Evolutionary conservation across 2,329 filamentous ascomycete species (phyloP).

Genomic region (Fusarium vanettenii): DNA sequence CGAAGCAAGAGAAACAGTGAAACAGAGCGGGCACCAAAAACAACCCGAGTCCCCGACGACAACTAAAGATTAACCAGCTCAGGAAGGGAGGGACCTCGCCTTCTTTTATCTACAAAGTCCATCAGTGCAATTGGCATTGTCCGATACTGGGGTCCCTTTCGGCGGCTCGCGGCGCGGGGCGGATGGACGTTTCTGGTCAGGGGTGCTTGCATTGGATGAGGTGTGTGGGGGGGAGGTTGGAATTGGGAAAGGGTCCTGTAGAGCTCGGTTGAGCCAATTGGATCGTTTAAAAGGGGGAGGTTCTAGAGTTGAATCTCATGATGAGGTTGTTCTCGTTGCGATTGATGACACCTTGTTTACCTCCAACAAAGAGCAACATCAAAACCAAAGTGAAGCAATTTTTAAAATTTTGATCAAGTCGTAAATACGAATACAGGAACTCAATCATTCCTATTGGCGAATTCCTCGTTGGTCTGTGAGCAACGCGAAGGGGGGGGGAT

Average conservation of each 20-base stretch:
- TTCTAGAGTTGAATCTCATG: slow-evolving; percentile 20
- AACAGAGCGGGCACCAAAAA: not conserved
- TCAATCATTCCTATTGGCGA: slow-evolving; percentile 8
- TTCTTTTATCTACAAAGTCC: slow-evolving; percentile 31
- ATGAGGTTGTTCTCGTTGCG: slow-evolving; percentile 21
- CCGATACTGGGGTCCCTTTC: slow-evolving; percentile 28
- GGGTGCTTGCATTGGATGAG: slow-evolving; percentile 8
- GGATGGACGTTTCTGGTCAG: slow-evolving; percentile 23
- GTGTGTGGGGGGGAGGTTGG: slow-evolving; percentile 9
- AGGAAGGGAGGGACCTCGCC: not conserved
- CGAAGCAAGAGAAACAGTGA: not conserved
- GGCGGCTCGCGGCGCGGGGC: slow-evolving; percentile 38
- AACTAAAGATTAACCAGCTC: not conserved
- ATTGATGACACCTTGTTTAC: not conserved
- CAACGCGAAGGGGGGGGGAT: not conserved
- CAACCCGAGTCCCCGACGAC: not conserved
- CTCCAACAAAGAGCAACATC: not conserved
- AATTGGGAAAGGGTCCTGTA: slow-evolving; percentile 7
- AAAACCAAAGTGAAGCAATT: not conserved
- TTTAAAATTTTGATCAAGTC: not conserved
- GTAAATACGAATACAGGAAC: slow-evolving; percentile 28
- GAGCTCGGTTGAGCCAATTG: slow-evolving; percentile 31
- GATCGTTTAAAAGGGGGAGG: not conserved
- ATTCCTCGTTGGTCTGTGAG: slow-evolving; percentile 11
- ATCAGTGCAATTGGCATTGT: slow-evolving; percentile 20